phyloP scores from a whole-genome alignment of 1,284 basidiomycete genomes.

The Malassezia japonica region DNA sequence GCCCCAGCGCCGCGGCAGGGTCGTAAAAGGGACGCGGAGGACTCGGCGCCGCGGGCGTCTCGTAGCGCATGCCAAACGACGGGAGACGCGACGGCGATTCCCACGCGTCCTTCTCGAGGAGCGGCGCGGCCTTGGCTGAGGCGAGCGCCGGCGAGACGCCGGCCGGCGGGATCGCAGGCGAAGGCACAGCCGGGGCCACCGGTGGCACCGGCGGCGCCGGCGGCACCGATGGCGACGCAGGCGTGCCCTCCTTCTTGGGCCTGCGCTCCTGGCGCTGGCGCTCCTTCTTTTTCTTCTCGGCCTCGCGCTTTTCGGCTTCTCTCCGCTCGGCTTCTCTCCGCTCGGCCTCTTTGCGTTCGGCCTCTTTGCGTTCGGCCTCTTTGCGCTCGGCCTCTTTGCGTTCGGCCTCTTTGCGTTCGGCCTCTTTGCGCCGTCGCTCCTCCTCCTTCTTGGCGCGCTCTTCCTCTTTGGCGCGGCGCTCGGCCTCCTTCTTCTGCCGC shows the following conservation, averaged over 20 bases:
- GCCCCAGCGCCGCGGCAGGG: constrained; percentile 1
- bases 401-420: constrained; percentile 32
- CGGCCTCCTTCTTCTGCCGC: constrained; percentile 40
- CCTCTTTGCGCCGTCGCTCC: constrained; percentile 54
- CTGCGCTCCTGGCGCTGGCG: neutral
- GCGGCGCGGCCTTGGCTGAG: neutral
- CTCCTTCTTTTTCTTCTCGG: neutral
- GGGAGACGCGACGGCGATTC: neutral
- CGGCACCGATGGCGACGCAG: neutral
- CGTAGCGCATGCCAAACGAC: neutral
- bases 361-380: constrained; percentile 24
- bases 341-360: constrained; percentile 37
- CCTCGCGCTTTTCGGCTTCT: constrained; percentile 12
- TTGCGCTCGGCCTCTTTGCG: constrained; percentile 51
- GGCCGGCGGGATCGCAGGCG: neutral
- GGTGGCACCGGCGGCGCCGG: neutral
- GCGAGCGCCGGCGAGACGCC: neutral
- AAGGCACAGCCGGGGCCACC: neutral
- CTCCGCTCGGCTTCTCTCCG: constrained; percentile 38
- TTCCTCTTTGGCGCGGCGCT: constrained; percentile 50
- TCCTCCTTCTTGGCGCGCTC: constrained; percentile 55
- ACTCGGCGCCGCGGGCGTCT: neutral
- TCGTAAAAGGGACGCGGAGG: constrained; percentile 8
- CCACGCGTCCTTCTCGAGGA: neutral
- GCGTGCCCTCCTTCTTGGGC: neutral